Base-by-base conservation (phyloP, 2,329 filamentous ascomycete genomes). In the Diaporthe nobilis region DNA sequence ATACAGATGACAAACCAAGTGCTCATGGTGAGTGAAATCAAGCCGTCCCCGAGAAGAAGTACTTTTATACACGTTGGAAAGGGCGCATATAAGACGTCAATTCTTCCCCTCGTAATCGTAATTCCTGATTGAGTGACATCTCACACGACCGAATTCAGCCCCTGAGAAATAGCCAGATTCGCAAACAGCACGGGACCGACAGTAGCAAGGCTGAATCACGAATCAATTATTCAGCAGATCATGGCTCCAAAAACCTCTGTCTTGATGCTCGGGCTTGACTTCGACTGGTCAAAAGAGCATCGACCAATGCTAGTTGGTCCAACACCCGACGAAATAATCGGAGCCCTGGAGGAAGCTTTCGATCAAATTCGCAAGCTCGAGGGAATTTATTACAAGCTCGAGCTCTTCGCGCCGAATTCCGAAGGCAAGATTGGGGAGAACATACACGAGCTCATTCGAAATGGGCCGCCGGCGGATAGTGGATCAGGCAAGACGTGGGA, bases 71-170 rank as follows among this genome's bases (percentile, higher is more conserved):
- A 4, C 22, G 6, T n/a, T 42, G 22, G 12, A 12, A 8, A 25
- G 13, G 4, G 7, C n/a, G 13, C 13, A 61, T 61, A 42, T 42
- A 42, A 61, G 58, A 63, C 13, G 4, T 25, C 37, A 61, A 61
- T 6, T 7, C 12, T 7, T 15, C 17, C n/a, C 37, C 22, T 42
- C 9, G 1, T 28, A 10, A 1, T 3, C 22, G 15, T 28, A 2
- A 5, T 42, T 13, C 0, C 10, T 25, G 5, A 2, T 17, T 2
- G 1, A 1, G 58, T 12, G 1, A 17, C 10, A 7, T 20, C 3
- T n/a, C 58, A 44, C 20, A 8, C 34, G 6, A 28, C 8, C 15
- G n/a, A 39, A 17, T 39, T 28, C 58, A 44, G 8, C 4, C n/a
- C 13, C 4, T 28, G 0, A 20, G 2, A 42, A 6, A 15, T 17